These are phyloP conservation scores for Corymbia calophylla DNA, from an alignment of 441 rosid genomes.

Conservation along the genomic window DNA sequence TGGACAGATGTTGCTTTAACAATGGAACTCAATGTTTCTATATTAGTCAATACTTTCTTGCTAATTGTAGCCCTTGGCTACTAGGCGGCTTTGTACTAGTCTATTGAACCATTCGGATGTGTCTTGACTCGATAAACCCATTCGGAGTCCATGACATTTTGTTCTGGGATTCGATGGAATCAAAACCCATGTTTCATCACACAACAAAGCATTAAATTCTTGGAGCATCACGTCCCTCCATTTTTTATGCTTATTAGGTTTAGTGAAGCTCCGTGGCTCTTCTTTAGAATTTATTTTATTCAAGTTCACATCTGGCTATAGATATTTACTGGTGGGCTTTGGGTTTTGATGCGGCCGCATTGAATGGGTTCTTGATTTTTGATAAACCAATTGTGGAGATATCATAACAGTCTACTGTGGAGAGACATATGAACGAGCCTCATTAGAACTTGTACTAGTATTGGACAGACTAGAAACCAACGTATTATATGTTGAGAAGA, in stretches of 20 bases:
- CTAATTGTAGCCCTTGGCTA: background rate
- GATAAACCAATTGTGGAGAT: accelerated
- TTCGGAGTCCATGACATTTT: background rate
- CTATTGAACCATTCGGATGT: background rate
- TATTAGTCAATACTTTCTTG: background rate
- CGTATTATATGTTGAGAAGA: background rate
- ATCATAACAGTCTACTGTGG: background rate
- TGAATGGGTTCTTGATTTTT: background rate
- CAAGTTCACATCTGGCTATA: background rate
- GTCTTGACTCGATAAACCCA: background rate
- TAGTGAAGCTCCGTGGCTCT: background rate
- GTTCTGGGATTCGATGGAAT: background rate
- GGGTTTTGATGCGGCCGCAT: background rate
- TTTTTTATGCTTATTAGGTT: background rate
- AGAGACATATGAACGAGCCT: accelerated
- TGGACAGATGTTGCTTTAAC: background rate
- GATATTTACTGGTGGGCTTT: background rate
- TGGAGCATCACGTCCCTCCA: background rate
- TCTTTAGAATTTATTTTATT: background rate
- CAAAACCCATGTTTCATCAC: background rate
- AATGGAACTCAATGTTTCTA: accelerated
- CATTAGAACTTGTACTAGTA: background rate
- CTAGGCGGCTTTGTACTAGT: background rate
- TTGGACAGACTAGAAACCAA: background rate
- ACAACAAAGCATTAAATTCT: background rate